Percentiles rank a stretch among this genome's conserved stretches.
Conservation (phyloP, 495 filamentous ascomycete genomes). For the Glonium stellatum region DNA sequence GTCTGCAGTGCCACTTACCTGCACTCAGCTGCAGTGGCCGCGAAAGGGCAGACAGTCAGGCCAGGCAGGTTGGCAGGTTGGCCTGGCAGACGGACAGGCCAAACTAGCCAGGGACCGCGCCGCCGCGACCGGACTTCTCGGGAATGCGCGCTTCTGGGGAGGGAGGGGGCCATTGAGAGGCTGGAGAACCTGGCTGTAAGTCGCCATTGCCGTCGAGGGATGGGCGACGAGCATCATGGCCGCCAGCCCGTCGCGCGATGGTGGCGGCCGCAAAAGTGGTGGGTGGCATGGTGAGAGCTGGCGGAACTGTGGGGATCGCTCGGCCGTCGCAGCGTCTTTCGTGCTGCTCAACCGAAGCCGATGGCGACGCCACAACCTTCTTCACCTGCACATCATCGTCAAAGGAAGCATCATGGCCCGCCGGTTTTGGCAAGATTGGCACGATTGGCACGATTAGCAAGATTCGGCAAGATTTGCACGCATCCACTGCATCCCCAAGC, state of each 20-base stretch:
- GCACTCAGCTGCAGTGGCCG: no score
- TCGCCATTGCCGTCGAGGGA: neutral
- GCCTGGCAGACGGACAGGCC: constrained; percentile 9
- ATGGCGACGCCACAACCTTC: constrained; percentile 27
- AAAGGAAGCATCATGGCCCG: constrained; percentile 23
- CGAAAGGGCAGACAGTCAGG: constrained; percentile 3
- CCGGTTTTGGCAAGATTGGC: constrained; percentile 10
- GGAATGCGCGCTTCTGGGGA: constrained; percentile 5
- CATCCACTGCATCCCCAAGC: no score
- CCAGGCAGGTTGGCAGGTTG: no score
- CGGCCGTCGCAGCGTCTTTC: constrained; percentile 20
- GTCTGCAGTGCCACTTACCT: constrained; percentile 6
- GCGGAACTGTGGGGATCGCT: constrained; percentile 15
- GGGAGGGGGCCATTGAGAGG: no score
- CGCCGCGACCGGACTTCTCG: constrained; percentile 8
- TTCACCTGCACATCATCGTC: constrained; percentile 42
- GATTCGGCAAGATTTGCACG: no score
- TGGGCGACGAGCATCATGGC: neutral
- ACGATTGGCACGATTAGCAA: no score
- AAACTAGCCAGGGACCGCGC: constrained; percentile 20
- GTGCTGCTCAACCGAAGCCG: constrained; percentile 11
- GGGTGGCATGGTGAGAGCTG: neutral
- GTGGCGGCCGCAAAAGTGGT: neutral
- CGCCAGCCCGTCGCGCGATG: neutral
- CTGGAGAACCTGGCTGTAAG: no score